These are phyloP conservation scores for Boletus sp. DNA, from an alignment of 768 basidiomycete genomes.

Conservation along the genomic window DNA sequence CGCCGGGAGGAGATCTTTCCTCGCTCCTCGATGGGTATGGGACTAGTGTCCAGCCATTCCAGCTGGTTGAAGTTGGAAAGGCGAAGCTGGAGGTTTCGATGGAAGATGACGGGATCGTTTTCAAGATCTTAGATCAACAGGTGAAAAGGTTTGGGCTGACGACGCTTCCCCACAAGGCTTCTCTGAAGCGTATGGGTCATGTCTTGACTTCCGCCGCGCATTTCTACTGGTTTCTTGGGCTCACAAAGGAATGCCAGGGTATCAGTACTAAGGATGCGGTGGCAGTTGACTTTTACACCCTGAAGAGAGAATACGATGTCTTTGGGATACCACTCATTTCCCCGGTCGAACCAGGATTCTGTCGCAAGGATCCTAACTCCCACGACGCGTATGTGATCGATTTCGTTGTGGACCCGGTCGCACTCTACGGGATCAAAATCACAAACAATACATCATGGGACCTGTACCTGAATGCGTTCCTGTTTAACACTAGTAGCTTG, in stretches of 20 bases:
- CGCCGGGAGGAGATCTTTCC: neutral
- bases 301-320: conserved; percentile 4
- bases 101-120: neutral
- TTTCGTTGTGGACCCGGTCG: conserved; percentile 22
- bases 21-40: neutral
- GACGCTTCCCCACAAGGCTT: neutral
- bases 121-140: neutral
- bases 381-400: conserved; percentile 8
- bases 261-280: neutral
- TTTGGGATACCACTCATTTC: neutral
- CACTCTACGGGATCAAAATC: conserved; percentile 35
- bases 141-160: neutral
- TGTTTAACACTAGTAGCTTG: conserved; percentile 41
- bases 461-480: conserved; percentile 41
- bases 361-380: neutral
- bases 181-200: neutral
- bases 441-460: conserved; percentile 32
- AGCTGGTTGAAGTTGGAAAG: neutral
- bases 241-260: neutral
- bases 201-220: conserved; percentile 13
- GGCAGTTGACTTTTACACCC: conserved; percentile 10
- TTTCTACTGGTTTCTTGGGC: conserved; percentile 21
- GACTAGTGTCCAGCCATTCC: too few species aligned
- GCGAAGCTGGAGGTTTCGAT: neutral
- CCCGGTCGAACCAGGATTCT: conserved; percentile 1